phyloP scores from a whole-genome alignment of 345 rosid species.

The Cochlearia excelsa region DNA sequence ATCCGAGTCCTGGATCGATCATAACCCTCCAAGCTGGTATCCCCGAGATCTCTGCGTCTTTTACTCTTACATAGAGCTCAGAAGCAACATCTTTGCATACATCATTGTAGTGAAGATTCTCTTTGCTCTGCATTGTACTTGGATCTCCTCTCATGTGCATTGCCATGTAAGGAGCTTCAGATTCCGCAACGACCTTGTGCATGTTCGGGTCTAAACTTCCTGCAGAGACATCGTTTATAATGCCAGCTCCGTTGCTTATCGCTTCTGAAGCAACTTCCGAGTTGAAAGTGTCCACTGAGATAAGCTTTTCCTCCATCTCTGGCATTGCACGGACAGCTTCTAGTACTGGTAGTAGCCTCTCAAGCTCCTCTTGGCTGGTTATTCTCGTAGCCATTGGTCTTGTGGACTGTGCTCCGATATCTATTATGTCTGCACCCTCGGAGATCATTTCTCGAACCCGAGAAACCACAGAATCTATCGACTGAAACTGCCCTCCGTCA shows the following conservation, averaged over 20 bases:
- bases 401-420: slow-evolving; percentile 91
- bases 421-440: slow-evolving; percentile 79
- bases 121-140: slow-evolving; percentile 68
- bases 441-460: slow-evolving; percentile 64
- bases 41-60: slow-evolving; percentile 71
- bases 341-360: slow-evolving; percentile 65
- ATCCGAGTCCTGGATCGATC: slow-evolving; percentile 85
- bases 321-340: slow-evolving; percentile 70
- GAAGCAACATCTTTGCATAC: slow-evolving; percentile 68
- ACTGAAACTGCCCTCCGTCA: slow-evolving; percentile 74
- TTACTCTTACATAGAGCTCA: slow-evolving; percentile 54
- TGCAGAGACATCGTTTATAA: slow-evolving; percentile 82
- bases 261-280: slow-evolving; percentile 88
- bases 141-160: slow-evolving; percentile 99
- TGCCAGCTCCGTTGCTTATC: slow-evolving; percentile 70
- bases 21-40: slow-evolving; percentile 92
- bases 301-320: slow-evolving; percentile 78
- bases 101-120: slow-evolving; percentile 64
- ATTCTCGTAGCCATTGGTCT: slow-evolving; percentile 72
- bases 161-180: slow-evolving; percentile 67
- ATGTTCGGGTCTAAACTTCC: slow-evolving; percentile 70
- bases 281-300: slow-evolving; percentile 80
- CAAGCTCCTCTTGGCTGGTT: slow-evolving; percentile 67
- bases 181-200: slow-evolving; percentile 55
- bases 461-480: slow-evolving; percentile 67